Base-by-base conservation (phyloP, 2,329 filamentous ascomycete species). In the Coniochaeta sp. region DNA sequence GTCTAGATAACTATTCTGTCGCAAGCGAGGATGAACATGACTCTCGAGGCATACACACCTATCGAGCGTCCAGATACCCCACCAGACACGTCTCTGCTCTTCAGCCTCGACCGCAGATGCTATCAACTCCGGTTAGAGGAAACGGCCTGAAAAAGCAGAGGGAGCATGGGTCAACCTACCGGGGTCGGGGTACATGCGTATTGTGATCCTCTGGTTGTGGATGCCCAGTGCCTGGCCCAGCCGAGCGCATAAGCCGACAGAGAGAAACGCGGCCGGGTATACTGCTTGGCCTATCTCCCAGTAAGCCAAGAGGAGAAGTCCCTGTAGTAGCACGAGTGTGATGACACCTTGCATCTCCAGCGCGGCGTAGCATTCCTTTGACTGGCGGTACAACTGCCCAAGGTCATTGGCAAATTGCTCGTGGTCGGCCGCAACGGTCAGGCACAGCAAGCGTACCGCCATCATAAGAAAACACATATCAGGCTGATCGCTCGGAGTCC, bases 231-330 rank as follows among this genome's bases (percentile, higher is more conserved):
- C 52, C 9, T 62, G 54, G 6, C 60, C 62, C 16, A 62, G 55
- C 4, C 63, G 50, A 1, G 63, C 58, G n/a, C 61, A 64, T 3
- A 47, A 34, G 10, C 59, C 63, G 17, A 63, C 57, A n/a, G 57
- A 61, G 54, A 63, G 58, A 42, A 59, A 64, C 7, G 63, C 63
- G 1, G 63, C 57, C 17, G 63, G 63, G 36, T 59, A 62, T 42
- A 62, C 14, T 5, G 57, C 62, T 12, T 59, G 32, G 2, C 54
- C 32, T 3, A 64, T n/a, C 47, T 64, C 63, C 55, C 63, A 59
- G 47, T 58, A 55, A 17, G 58, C 52, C 6, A 64, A 38, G 8
- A 64, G 55, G 26, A 64, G 59, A 2, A 30, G 16, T 6, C 52
- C 59, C 42, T 64, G 63, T 17, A 64, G 59, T 1, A 61, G 44